Percentiles rank a stretch among this genome's conserved stretches.
phyloP scores from a whole-genome alignment of 1,284 basidiomycete species.

The Neotropicomus parvogracilis region DNA sequence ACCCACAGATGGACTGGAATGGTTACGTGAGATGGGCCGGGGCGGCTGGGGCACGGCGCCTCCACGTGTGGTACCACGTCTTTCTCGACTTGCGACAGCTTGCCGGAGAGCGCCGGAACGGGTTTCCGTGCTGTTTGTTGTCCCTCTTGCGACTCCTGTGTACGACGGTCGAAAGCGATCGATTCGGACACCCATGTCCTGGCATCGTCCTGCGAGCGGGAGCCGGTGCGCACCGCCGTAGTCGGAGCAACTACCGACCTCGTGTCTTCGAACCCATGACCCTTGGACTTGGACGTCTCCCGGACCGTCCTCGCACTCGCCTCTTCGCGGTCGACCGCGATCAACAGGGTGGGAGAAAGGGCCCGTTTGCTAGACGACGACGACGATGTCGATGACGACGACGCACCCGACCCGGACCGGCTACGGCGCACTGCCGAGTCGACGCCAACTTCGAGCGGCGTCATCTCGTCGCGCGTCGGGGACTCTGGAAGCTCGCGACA shows the following conservation, averaged over 20 bases:
- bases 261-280: background rate
- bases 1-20: constrained; percentile 9
- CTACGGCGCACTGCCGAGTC: background rate
- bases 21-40: background rate
- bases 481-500: constrained; percentile 1
- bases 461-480: background rate
- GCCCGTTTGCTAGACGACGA: background rate
- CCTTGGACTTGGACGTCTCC: background rate
- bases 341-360: background rate
- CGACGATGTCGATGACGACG: no score
- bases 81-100: background rate
- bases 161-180: background rate
- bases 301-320: background rate
- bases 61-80: background rate
- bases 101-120: background rate
- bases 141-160: background rate
- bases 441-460: background rate
- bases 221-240: background rate
- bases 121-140: background rate
- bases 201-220: background rate
- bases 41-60: no score
- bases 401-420: background rate
- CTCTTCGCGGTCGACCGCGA: background rate
- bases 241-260: constrained; percentile 11
- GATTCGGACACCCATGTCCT: background rate